Evolutionary conservation across 2,329 filamentous ascomycete genomes (phyloP), one percentile per base, ranked within the genome.

Genomic region (Aquanectria penicillioides): DNA sequence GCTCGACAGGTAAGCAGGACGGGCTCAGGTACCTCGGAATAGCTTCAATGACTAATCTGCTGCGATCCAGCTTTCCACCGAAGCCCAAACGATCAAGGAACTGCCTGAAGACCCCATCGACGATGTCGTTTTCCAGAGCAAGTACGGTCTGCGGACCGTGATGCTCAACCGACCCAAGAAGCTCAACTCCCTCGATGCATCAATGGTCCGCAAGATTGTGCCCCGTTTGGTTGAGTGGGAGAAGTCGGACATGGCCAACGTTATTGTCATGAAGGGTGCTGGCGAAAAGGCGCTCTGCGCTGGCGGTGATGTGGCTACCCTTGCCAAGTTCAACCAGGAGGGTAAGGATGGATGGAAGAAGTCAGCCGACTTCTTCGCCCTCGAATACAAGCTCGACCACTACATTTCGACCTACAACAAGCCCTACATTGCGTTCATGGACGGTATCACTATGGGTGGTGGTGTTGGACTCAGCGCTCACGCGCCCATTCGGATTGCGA

Each of bases 381-480:
- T 95, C 56, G 96, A 99, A 88, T 99, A 98, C 83, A 90, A 92
- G 80, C 88, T 99, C 63, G 92, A 99, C 75, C 95, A 99, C 78
- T 83, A 94, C 68, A 97, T 99, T 73, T 92, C 95, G 18, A 97
- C 94, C 31, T 97, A 97, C 80, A 75, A 82, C 61, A 99, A 97
- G 81, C 95, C 95, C 0, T 97, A 95, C 73, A 87, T 99, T 49
- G 91, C 95, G 26, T 91, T 98, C 73, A 96, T 99, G 89, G 95
- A 99, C 73, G 95, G 95, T 59, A 91, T 97, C 75, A 99, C 96
- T 49, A 99, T 99, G 95, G 95, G 95, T 54, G 95, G 95, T 54
- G 95, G 95, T 66, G 95, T 98, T 50, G 95, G 95, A 6, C 85
- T 99, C 55, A 96, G 92, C 75, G 86, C 97, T 49, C 96, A 99